These are phyloP conservation scores for Sporothrix dimorphospora DNA, from an alignment of 2,329 filamentous ascomycete genomes.

Conservation along the genomic window DNA sequence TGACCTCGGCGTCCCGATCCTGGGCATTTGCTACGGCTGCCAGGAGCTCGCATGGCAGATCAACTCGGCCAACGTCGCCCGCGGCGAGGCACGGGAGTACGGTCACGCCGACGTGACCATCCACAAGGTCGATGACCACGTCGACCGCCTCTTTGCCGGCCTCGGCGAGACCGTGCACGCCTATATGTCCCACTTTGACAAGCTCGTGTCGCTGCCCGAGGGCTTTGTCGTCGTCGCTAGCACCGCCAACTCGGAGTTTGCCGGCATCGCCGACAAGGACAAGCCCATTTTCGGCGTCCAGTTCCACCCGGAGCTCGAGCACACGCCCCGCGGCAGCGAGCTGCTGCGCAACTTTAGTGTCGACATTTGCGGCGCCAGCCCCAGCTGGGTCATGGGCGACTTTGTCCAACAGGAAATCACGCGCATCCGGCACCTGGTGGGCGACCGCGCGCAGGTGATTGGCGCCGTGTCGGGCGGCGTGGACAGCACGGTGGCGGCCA, in stretches of 20 bases:
- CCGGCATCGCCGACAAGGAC: slow-evolving; percentile 71
- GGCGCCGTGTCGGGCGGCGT: slow-evolving; percentile 69
- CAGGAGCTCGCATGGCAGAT: slow-evolving; percentile 33
- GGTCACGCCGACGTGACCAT: slow-evolving; percentile 70
- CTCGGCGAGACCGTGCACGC: slow-evolving; percentile 70
- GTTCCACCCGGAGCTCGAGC: slow-evolving; percentile 80
- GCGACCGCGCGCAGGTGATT: slow-evolving; percentile 75
- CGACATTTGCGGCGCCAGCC: slow-evolving; percentile 74
- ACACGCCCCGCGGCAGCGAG: slow-evolving; percentile 67
- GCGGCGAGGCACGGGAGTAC: slow-evolving; percentile 70
- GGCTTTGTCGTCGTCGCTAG: slow-evolving; percentile 72
- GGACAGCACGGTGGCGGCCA: slow-evolving; percentile 84
- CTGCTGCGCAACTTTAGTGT: slow-evolving; percentile 83
- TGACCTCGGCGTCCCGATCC: slow-evolving; percentile 51
- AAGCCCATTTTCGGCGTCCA: slow-evolving; percentile 78
- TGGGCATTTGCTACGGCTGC: slow-evolving; percentile 32
- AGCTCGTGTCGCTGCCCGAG: slow-evolving; percentile 59
- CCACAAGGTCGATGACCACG: slow-evolving; percentile 61
- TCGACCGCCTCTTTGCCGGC: slow-evolving; percentile 78
- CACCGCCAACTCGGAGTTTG: slow-evolving; percentile 75
- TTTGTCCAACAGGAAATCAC: slow-evolving; percentile 81
- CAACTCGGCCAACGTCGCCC: slow-evolving; percentile 61
- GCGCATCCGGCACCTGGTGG: slow-evolving; percentile 80
- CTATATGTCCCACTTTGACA: slow-evolving; percentile 78
- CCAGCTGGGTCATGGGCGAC: slow-evolving; percentile 83